Conservation (phyloP, 495 filamentous ascomycete genomes). For the Hypoxylon fragiforme region DNA sequence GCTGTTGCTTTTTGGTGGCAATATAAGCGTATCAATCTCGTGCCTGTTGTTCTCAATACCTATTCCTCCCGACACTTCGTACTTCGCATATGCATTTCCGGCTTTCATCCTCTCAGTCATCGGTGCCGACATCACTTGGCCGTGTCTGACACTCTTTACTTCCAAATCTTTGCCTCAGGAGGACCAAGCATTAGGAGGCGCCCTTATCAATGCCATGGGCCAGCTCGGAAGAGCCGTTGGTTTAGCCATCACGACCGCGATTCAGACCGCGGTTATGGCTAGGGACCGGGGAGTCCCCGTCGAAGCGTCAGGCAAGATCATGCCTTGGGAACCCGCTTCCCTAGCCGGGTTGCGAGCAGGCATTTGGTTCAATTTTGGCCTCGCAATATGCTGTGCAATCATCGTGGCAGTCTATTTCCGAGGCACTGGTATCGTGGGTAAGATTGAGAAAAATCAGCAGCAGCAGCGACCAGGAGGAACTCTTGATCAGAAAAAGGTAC, state of each 20-base stretch:
- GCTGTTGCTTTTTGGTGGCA: constrained; percentile 58
- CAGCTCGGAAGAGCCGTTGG: constrained; percentile 61
- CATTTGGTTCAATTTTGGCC: constrained; percentile 56
- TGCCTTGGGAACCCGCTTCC: constrained; percentile 46
- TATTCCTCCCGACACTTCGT: constrained; percentile 55
- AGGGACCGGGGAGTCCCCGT: constrained; percentile 45
- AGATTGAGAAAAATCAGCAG: constrained; percentile 29
- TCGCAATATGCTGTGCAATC: constrained; percentile 40
- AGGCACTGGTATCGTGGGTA: constrained; percentile 50
- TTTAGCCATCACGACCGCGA: constrained; percentile 59
- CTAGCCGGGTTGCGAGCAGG: constrained; percentile 56
- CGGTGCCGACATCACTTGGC: constrained; percentile 62
- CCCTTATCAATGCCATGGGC: constrained; percentile 61
- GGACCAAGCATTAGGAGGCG: constrained; percentile 64
- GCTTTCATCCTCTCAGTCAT: constrained; percentile 62
- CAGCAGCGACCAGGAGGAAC: constrained; percentile 4
- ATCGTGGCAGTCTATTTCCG: constrained; percentile 48
- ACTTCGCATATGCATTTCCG: constrained; percentile 63
- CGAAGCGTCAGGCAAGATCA: constrained; percentile 39
- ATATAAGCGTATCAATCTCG: constrained; percentile 50
- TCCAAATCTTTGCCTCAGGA: constrained; percentile 59
- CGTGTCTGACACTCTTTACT: constrained; percentile 61
- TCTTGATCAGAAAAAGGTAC: not conserved
- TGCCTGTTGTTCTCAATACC: constrained; percentile 60
- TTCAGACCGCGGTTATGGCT: constrained; percentile 59